A percentile compares a stretch with the other conserved stretches of the same genome.
Evolutionary conservation across 306 rosid species (phyloP).

Genomic region (Prunus persica): DNA sequence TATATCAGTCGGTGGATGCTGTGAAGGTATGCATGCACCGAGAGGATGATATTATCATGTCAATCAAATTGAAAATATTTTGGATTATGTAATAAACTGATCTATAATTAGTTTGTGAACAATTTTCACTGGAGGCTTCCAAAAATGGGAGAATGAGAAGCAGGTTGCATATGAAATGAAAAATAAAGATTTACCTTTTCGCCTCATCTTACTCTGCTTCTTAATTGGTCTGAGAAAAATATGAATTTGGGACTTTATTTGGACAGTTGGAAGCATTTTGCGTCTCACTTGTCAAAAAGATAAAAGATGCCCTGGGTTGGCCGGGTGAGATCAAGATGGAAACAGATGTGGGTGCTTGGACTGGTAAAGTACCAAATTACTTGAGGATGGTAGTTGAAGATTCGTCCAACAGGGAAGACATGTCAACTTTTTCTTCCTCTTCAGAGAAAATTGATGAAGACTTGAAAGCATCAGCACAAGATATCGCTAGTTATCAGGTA

Average conservation of each 20-base stretch:
- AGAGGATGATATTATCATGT: background rate
- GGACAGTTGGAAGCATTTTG: slow-evolving; percentile 70
- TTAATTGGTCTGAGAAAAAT: slow-evolving; percentile 13
- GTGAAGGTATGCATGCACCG: slow-evolving; percentile 42
- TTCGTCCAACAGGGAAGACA: slow-evolving; percentile 32
- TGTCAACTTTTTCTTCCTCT: slow-evolving; percentile 32
- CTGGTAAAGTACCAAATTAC: slow-evolving; percentile 72
- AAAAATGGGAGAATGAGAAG: background rate
- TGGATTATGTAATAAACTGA: background rate
- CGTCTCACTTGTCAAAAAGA: slow-evolving; percentile 47
- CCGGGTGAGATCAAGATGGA: slow-evolving; percentile 53
- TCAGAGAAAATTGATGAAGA: slow-evolving; percentile 44
- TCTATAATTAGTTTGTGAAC: background rate
- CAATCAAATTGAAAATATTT: background rate
- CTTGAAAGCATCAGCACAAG: slow-evolving; percentile 52
- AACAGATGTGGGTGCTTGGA: slow-evolving; percentile 64
- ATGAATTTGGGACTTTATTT: slow-evolving; percentile 25
- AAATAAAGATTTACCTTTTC: background rate
- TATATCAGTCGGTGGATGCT: slow-evolving; percentile 39
- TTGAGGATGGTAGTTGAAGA: slow-evolving; percentile 38
- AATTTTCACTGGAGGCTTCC: background rate
- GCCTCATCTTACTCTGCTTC: background rate
- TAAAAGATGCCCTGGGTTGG: slow-evolving; percentile 72
- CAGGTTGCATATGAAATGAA: background rate
- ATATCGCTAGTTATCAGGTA: slow-evolving; percentile 95